phyloP scores from a whole-genome alignment of 306 rosid species.

The Citrullus amarus region DNA sequence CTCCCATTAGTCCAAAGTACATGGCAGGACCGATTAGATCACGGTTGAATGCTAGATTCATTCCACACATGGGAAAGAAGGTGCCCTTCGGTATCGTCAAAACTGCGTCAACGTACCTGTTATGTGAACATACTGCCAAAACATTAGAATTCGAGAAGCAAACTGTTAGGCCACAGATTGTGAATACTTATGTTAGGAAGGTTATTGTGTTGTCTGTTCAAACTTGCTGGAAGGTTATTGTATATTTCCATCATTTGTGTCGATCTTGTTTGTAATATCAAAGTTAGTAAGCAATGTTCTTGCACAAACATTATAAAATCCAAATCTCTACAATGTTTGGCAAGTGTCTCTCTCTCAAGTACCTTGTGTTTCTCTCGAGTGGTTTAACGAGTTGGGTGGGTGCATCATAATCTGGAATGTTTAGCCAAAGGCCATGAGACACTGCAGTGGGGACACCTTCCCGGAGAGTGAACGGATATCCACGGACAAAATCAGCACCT shows the following conservation, averaged over 20 bases:
- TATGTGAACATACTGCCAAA: not conserved
- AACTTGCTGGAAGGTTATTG: too few relatives aligned
- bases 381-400: constrained; percentile 92
- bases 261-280: too few relatives aligned
- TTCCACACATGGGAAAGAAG: constrained; percentile 78
- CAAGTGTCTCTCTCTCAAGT: not conserved
- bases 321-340: not conserved
- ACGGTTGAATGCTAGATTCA: constrained; percentile 82
- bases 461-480: constrained; percentile 72
- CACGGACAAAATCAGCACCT: constrained; percentile 74
- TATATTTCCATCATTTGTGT: too few relatives aligned
- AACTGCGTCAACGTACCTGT: constrained; percentile 72
- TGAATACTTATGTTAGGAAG: too few relatives aligned
- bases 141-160: not conserved
- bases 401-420: constrained; percentile 83
- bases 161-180: not conserved
- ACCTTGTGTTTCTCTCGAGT: constrained; percentile 65
- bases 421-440: constrained; percentile 87
- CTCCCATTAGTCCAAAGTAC: constrained; percentile 95
- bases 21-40: constrained; percentile 74
- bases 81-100: constrained; percentile 71
- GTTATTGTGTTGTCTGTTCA: too few relatives aligned
- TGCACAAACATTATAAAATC: not conserved
- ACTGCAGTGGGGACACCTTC: constrained; percentile 67
- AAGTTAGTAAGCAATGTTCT: too few relatives aligned